Conservation (phyloP, 768 basidiomycete genomes). For the Strobilomyces echinocephalus region DNA sequence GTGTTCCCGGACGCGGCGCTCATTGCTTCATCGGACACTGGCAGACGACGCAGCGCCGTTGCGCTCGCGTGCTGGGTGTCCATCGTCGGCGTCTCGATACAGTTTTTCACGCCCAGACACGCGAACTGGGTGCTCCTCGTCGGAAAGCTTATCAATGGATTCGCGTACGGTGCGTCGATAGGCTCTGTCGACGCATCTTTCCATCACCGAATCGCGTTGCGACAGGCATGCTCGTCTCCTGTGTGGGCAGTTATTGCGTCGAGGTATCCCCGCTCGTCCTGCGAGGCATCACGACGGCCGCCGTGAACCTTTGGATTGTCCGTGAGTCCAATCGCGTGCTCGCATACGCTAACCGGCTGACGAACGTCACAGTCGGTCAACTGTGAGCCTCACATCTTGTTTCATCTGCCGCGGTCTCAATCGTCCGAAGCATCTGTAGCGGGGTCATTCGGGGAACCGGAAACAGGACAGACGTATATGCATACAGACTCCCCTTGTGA, state of each 20-base stretch:
- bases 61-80: constrained; percentile 21
- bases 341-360: not conserved
- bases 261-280: not conserved
- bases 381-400: constrained; percentile 9
- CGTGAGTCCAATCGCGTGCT: not conserved
- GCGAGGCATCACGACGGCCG: not conserved
- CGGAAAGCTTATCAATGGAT: constrained; percentile 25
- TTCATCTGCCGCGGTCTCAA: not conserved
- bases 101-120: constrained; percentile 23
- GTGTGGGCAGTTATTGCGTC: not conserved
- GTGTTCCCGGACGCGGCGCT: not conserved
- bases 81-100: constrained; percentile 20
- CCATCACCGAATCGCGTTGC: no score
- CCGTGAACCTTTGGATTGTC: not conserved
- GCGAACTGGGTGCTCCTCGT: constrained; percentile 22
- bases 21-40: no score
- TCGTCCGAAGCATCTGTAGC: constrained; percentile 9
- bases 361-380: constrained; percentile 15
- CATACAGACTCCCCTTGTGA: constrained; percentile 28
- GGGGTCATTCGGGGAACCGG: constrained; percentile 24
- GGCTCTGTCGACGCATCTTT: no score
- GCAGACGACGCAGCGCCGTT: constrained; percentile 23
- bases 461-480: constrained; percentile 16
- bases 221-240: not conserved
- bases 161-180: constrained; percentile 17